Base-by-base conservation (phyloP, 805 yeast species). In the Wickerhamomyces mucosus region DNA sequence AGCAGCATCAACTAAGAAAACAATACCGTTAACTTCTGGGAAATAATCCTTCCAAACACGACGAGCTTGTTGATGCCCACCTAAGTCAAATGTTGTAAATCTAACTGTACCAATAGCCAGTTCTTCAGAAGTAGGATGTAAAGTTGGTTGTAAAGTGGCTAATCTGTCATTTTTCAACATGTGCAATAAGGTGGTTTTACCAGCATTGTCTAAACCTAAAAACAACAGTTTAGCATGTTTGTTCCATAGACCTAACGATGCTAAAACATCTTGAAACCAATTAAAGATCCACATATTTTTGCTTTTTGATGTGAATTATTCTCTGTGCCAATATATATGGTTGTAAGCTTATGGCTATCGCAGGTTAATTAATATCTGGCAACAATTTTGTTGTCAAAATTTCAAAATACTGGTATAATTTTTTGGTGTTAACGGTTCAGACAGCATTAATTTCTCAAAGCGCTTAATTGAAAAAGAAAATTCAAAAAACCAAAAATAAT, bases 41-140 rank as follows among this genome's bases (percentile, higher is more conserved):
- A 92, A 92, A 61, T 92, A 92, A 59, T 92, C 97, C 57, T 88
- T 88, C 99, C 99, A 92, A 55, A 92, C 76, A 64, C 98, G 85
- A 65, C 99, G 88, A 30, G 99, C 97, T 64, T 89, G 96, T 59
- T 75, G 79, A 67, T 92, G 99, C 27, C 99, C 99, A 61, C 99
- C 99, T 48, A 92, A 71, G 59, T 92, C 99, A 51, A 92, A 92
- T 18, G 99, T 92, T 38, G 99, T 92, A 71, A 92, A 92, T 58
- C 89, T 79, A 40, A 89, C 94, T 47, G 82, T 80, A 46, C 97
- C 98, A 50, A 92, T 92, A 40, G 96, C 88, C 50, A 92, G 72
- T 58, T 92, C 99, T 62, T 92, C 99, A 17, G 96, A 85, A 14
- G 99, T 86, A 51, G 99, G 99, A 59, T 92, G 99, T 61, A 88